phyloP scores from a whole-genome alignment of 1,284 basidiomycete species.

The Nidula niveotomentosa region DNA sequence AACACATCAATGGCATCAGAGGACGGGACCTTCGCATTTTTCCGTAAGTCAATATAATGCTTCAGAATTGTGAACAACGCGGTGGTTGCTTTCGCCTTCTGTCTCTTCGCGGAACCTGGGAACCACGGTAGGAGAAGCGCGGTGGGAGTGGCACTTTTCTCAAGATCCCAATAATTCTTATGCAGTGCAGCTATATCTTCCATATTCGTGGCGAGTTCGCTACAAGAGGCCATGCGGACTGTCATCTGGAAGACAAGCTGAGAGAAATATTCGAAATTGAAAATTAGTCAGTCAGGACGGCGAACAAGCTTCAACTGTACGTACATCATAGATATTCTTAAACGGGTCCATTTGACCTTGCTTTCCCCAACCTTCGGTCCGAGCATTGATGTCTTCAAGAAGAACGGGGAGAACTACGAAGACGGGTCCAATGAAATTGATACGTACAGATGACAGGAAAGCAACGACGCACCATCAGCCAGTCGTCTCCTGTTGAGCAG shows the following conservation, averaged over 20 bases:
- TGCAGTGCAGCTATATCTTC: conserved; percentile 21
- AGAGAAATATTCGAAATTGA: background rate
- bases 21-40: conserved; percentile 17
- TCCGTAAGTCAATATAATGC: conserved; percentile 24
- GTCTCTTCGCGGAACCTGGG: conserved; percentile 25
- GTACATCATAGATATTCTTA: conserved; percentile 32
- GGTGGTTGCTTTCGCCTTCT: conserved; percentile 23
- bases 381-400: conserved; percentile 22
- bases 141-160: conserved; percentile 30
- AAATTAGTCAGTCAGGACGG: background rate
- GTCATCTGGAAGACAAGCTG: conserved; percentile 41
- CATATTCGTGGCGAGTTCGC: conserved; percentile 30
- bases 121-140: conserved; percentile 36
- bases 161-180: conserved; percentile 26
- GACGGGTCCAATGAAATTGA: background rate
- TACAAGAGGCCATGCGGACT: conserved; percentile 31
- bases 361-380: conserved; percentile 27
- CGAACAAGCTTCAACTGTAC: background rate
- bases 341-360: conserved; percentile 32
- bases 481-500: background rate
- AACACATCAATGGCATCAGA: conserved; percentile 32
- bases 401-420: too few species aligned
- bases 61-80: conserved; percentile 25
- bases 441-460: background rate
- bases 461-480: conserved; percentile 15